Base-by-base conservation (phyloP, 2,329 filamentous ascomycete genomes). In the Pseudogymnoascus sp. region DNA sequence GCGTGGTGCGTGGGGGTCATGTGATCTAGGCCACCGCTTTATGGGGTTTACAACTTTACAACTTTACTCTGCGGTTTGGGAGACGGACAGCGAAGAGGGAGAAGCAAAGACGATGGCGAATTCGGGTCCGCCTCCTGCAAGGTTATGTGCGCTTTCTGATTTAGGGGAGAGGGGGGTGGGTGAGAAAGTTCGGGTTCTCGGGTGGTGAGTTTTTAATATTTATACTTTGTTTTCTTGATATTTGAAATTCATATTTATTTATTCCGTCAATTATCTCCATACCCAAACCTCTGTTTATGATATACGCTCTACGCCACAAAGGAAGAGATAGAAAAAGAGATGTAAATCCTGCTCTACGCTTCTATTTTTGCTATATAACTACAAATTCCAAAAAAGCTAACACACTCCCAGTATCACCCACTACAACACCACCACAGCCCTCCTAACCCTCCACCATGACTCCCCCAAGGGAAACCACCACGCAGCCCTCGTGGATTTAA, bases 151-250 rank as follows among this genome's bases (percentile, higher is more conserved):
- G 23, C 69, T 73, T n/a, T 71, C 70, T 40, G 68, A 72, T 34
- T 70, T 74, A 16, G 57, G 36, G 21, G 64, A 61, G 8, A 67
- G 67, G 45, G 40, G 63, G 18, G 64, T 63, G 34, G 71, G 68
- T 6, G 83, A 86, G n/a, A 97, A 97, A 77, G 88, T 97, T 66
- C 87, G 93, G 66, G 96, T 97, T 75, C 77, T 97, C 61, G 93
- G 91, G 75, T 97, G 93, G 93, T 96, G 81, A 77, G 86, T 77
- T 60, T 31, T 31, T 21, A 21, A 29, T 29, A 29, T 29, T 29
- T 29, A 29, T 29, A n/a, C n/a, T 29, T 29, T 21, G 26, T 3
- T 8, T 31, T 8, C n/a, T 31, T 7, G 29, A 31, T 31, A 8
- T 8, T 31, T 31, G n/a, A 31, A 31, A 31, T 31, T 31, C 6